These are phyloP conservation scores for Chaetomium sp. DNA, from an alignment of 2,329 filamentous ascomycete species.

Conservation along the genomic window DNA sequence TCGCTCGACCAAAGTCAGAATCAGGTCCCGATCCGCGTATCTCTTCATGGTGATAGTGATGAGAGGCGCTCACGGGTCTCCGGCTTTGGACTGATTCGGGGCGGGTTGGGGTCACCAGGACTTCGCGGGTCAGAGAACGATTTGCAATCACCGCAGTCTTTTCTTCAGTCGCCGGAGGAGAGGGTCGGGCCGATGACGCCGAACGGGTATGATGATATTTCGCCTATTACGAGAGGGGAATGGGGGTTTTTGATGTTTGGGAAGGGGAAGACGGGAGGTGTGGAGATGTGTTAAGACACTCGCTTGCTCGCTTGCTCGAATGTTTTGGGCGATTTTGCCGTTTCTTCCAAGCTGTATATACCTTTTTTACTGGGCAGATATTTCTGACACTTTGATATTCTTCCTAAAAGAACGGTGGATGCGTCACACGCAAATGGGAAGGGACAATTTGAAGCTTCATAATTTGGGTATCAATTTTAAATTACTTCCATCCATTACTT, in stretches of 20 bases:
- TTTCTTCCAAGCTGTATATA: neutral
- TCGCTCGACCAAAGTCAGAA: neutral
- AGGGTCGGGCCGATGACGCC: slow-evolving; percentile 47
- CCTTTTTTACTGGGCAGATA: slow-evolving; percentile 1
- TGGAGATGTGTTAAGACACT: slow-evolving; percentile 43
- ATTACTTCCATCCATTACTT: neutral
- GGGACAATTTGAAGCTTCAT: neutral
- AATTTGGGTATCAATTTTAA: slow-evolving; percentile 3
- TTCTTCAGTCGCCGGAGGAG: slow-evolving; percentile 14
- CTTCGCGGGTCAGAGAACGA: neutral
- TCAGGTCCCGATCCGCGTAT: neutral
- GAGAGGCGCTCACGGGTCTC: no score
- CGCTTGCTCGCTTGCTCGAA: neutral
- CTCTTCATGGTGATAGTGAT: neutral
- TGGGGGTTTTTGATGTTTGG: slow-evolving; percentile 56
- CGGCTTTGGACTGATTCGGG: no score
- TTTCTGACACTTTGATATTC: neutral
- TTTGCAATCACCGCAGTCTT: neutral
- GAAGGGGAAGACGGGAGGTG: slow-evolving; percentile 40
- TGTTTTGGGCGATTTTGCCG: neutral
- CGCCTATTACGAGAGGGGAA: slow-evolving; percentile 54
- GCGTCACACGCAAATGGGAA: neutral
- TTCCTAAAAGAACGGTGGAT: neutral
- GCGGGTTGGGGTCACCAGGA: neutral
- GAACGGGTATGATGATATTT: slow-evolving; percentile 56